These are phyloP conservation scores for Agapanthus africanus DNA, from an alignment of 106 monocot species.

Conservation along the genomic window DNA sequence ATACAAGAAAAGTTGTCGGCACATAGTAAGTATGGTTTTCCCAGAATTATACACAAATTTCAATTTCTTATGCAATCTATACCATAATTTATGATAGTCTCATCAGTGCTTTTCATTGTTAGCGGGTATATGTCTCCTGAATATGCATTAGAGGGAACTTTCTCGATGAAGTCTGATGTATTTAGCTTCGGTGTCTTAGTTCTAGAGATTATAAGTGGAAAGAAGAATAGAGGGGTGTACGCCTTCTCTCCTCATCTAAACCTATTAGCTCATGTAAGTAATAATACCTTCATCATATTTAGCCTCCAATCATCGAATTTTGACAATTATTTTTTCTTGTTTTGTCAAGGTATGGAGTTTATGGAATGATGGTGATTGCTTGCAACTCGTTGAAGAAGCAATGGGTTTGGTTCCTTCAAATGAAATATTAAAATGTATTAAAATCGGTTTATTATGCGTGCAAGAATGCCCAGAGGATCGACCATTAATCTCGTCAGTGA, in stretches of 20 bases:
- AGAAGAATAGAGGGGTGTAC: constrained; percentile 22
- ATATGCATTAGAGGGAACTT: constrained; percentile 34
- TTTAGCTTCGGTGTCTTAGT: constrained; percentile 37
- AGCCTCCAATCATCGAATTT: too few species aligned
- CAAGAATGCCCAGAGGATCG: constrained; percentile 13
- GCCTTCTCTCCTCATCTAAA: neutral
- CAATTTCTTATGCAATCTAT: neutral
- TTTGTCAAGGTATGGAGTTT: constrained; percentile 25
- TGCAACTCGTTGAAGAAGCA: constrained; percentile 16
- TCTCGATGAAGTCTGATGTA: constrained; percentile 39
- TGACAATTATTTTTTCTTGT: neutral
- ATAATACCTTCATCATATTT: neutral
- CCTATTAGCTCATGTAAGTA: constrained; percentile 25
- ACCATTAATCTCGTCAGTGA: constrained; percentile 10
- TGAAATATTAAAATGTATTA: constrained; percentile 11
- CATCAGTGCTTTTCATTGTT: neutral
- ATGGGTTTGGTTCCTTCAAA: neutral
- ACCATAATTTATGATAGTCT: neutral
- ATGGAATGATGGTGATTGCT: constrained; percentile 21
- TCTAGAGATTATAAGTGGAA: constrained; percentile 34
- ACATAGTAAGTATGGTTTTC: constrained; percentile 32
- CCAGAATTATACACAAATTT: neutral
- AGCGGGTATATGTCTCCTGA: constrained; percentile 50
- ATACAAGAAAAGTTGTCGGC: constrained; percentile 28
- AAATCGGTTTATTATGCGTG: constrained; percentile 11